A percentile compares a stretch with the other conserved stretches of the same genome.
Conservation (phyloP, 306 rosid species). For the Herpetospermum pedunculosum region DNA sequence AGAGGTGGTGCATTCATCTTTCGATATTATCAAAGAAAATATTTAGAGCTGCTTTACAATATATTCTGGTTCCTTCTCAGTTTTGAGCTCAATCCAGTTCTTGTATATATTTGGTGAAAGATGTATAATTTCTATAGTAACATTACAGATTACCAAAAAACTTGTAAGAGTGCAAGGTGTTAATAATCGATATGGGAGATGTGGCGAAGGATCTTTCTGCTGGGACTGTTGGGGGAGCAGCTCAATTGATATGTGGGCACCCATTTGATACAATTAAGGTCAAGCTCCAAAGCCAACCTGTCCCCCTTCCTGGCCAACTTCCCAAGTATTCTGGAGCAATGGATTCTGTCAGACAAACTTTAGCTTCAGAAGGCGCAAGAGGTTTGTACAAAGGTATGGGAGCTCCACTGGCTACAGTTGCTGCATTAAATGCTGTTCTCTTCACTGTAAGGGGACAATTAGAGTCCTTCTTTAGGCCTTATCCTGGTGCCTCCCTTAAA, state of each 20-base stretch:
- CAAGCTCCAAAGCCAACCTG: conserved; percentile 96
- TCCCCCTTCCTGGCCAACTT: conserved; percentile 67
- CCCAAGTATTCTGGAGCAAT: conserved; percentile 73
- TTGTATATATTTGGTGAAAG: neutral
- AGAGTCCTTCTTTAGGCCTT: conserved; percentile 60
- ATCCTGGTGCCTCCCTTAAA: conserved; percentile 62
- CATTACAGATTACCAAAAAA: neutral
- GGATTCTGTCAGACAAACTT: conserved; percentile 81
- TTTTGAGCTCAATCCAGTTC: neutral
- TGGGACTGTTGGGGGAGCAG: conserved; percentile 92
- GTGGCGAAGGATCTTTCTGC: conserved; percentile 85
- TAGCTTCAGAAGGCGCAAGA: conserved; percentile 80
- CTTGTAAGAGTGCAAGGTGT: neutral
- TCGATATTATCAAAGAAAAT: neutral
- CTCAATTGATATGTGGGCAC: conserved; percentile 78
- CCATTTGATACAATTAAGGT: conserved; percentile 98
- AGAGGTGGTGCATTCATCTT: neutral
- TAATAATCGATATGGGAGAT: conserved; percentile 61
- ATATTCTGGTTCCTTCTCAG: neutral
- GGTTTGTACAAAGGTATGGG: conserved; percentile 99
- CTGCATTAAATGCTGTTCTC: conserved; percentile 87
- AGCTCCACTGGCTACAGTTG: conserved; percentile 94
- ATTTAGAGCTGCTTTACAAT: neutral
- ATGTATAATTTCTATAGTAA: neutral
- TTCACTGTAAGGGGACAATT: conserved; percentile 84